Conservation (phyloP, 805 yeast genomes). For the Starmerella bombicola region DNA sequence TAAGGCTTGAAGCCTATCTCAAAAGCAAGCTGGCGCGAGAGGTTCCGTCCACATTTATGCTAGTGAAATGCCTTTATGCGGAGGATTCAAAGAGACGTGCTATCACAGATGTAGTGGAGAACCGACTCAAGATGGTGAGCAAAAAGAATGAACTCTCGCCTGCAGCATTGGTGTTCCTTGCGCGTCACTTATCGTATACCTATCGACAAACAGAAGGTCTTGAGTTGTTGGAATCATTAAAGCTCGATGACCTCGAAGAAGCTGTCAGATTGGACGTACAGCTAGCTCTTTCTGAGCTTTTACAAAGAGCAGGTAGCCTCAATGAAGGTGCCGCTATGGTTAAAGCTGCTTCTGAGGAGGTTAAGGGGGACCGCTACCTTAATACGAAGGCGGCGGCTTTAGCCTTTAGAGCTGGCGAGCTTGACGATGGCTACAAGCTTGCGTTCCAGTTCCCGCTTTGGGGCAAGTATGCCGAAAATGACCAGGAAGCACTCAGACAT, state of each 20-base stretch:
- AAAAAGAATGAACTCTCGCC: slow-evolving; percentile 9
- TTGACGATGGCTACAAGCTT: slow-evolving; percentile 60
- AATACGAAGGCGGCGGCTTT: slow-evolving; percentile 83
- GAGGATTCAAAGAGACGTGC: slow-evolving; percentile 7
- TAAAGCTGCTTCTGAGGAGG: slow-evolving; percentile 60
- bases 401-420: slow-evolving; percentile 56
- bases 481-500: slow-evolving; percentile 69
- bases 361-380: slow-evolving; percentile 81
- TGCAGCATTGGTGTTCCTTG: slow-evolving; percentile 13
- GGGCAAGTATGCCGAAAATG: slow-evolving; percentile 43
- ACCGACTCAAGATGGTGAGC: background rate
- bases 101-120: slow-evolving; percentile 7
- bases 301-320: slow-evolving; percentile 56
- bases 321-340: slow-evolving; percentile 51
- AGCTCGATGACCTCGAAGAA: slow-evolving; percentile 25
- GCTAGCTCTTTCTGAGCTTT: slow-evolving; percentile 65
- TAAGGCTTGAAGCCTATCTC: slow-evolving; percentile 41
- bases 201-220: slow-evolving; percentile 45
- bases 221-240: slow-evolving; percentile 46
- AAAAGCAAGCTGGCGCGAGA: slow-evolving; percentile 55
- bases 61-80: slow-evolving; percentile 44
- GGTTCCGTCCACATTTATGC: slow-evolving; percentile 81
- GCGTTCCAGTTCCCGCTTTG: slow-evolving; percentile 49
- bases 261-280: slow-evolving; percentile 55
- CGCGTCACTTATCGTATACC: slow-evolving; percentile 53